Evolutionary conservation across 1,139 yeast genomes (phyloP), one percentile per base, ranked within the genome.

Genomic region (Yamadazyma atmosphaerica): DNA sequence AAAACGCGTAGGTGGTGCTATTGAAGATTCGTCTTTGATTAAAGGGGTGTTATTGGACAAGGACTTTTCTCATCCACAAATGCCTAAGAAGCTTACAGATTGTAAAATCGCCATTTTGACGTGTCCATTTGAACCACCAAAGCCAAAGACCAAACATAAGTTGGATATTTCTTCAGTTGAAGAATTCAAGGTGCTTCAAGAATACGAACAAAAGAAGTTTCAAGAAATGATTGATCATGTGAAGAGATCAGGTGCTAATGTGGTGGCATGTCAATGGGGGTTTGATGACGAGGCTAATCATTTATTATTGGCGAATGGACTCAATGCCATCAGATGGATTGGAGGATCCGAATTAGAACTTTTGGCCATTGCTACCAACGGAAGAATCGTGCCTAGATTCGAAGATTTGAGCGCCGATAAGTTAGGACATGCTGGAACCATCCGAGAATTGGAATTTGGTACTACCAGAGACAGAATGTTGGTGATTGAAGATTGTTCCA

Each of bases 201-300:
- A 80, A 38, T 92, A 92, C 60, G 99, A 92, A 71, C 94, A 85
- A 51, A 82, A 83, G 47, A 90, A 88, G 62, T 94, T 92, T 59
- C 80, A 75, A 59, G 89, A 87, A 60, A 92, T 94, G 98, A 89
- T 92, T 46, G 77, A 83, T 45, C 70, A 75, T 45, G 95, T 92
- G 40, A 90, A 94, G 65, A 79, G 76, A 16, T 76, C 96, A 0
- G 98, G 98, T 25, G 98, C 99, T 25, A 92, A 90, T 60, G 80
- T 90, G 37, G 98, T 92, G 41, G 94, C 95, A 29, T 92, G 98
- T 68, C 99, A 92, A 70, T 92, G 98, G 98, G 99, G 99, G 11
- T 94, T 94, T 58, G 98, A 94, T 61, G 99, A 94, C 63, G 98
- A 94, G 69, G 98, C 98, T 32, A 94, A 92, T 65, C 97, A 94